These are phyloP conservation scores for Neobulgaria alba DNA, from an alignment of 2,329 filamentous ascomycete genomes.

Conservation along the genomic window DNA sequence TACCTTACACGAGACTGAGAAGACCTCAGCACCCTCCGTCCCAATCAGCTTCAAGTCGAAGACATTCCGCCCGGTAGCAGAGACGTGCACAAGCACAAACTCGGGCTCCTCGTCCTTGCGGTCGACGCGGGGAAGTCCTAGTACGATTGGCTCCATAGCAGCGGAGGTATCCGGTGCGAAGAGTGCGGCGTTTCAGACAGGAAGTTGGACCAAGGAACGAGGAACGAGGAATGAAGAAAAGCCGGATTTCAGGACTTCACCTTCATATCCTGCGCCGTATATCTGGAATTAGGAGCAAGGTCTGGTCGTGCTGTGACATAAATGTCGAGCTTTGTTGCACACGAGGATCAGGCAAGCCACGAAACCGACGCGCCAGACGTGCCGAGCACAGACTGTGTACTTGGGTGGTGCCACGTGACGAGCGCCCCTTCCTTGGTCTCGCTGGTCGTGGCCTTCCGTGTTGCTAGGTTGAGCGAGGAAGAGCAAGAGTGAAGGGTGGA, in stretches of 20 bases:
- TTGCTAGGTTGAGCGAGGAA: neutral
- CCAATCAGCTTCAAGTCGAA: slow-evolving; percentile 60
- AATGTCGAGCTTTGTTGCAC: no score
- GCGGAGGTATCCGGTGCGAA: neutral
- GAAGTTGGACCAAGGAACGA: no score
- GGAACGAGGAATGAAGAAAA: neutral
- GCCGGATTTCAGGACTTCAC: neutral
- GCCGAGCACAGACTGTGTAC: neutral
- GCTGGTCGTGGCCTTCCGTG: no score
- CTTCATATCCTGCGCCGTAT: neutral
- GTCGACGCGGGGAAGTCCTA: slow-evolving; percentile 51
- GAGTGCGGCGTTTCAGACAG: neutral
- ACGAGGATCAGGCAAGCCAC: neutral
- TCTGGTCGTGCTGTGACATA: no score
- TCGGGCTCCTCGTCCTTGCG: slow-evolving; percentile 39
- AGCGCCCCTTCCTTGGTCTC: no score
- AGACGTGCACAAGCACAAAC: slow-evolving; percentile 54
- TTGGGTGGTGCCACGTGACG: no score
- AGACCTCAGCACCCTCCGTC: slow-evolving; percentile 42
- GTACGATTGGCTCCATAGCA: slow-evolving; percentile 29
- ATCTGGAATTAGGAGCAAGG: no score
- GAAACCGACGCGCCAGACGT: neutral
- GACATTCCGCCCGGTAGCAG: slow-evolving; percentile 36
- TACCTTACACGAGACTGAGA: slow-evolving; percentile 22
- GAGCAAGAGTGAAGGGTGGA: no score